Evolutionary conservation across 129 eudicot genomes (phyloP), one percentile per base, ranked within the genome.

Genomic region (Centrapalus pauciflorus): DNA sequence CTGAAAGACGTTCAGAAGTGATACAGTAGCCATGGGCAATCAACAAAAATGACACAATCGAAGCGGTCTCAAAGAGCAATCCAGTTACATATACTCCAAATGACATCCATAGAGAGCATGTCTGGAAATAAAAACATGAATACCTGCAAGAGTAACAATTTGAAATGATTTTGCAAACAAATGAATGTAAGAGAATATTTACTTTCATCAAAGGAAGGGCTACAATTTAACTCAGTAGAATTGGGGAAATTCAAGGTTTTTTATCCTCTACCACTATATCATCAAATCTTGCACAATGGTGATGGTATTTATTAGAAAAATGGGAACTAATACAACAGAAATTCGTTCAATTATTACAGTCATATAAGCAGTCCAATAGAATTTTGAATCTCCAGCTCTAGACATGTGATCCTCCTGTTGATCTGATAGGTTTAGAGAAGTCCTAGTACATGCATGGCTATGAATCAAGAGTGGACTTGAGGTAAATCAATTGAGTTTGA

Each of bases 101-200:
- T 9, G 99, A 94, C 87, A 94, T 84, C 99, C 99, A 94, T 6
- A 94, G 72, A 26, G 99, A 94, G 81, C 99, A 94, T 70, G 79
- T 69, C 28, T 94, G 88, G 45, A 72, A 73, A 81, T 86, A 78
- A 66, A 89, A 86, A 79, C 95, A 94, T 1, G 99, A 84, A 78
- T 94, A 77, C 97, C 99, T 94, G 91, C 65, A 74, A 55, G n/a
- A 73, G 17, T 24, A 20, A 35, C 17, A 21, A 19, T 50, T 27
- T 6, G 24, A 70, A 66, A 50, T 43, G 29, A 52, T 5, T 63
- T 20, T 20, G 37, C 9, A 21, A 34, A 62, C 1, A 16, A 17
- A 35, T 25, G 14, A 28, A 57, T 6, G 59, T 37, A 35, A 40
- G 28, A 14, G 48, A 16, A 30, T 55, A 9, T 55, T 55, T 55